These are phyloP conservation scores for Mycosarcoma mackinlayi DNA, from an alignment of 1,284 basidiomycete genomes.

Conservation along the genomic window DNA sequence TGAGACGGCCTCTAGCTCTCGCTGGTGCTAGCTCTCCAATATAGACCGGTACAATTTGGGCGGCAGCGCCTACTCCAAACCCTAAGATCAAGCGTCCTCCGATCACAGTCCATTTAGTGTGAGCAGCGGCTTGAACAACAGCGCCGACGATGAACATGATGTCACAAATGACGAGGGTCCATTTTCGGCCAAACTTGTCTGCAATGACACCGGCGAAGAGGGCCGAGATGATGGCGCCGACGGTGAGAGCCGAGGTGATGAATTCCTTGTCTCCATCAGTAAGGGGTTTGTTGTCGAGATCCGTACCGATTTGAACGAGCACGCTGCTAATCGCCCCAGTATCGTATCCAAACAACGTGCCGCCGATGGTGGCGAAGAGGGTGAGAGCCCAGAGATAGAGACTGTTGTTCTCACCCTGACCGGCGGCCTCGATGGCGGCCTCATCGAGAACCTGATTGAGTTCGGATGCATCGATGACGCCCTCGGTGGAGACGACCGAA, in stretches of 20 bases:
- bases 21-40: slow-evolving; percentile 69
- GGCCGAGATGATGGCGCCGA: slow-evolving; percentile 58
- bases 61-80: slow-evolving; percentile 67
- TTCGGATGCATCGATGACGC: slow-evolving; percentile 41
- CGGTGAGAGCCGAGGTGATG: slow-evolving; percentile 49
- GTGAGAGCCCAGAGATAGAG: slow-evolving; percentile 51
- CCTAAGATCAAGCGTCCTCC: slow-evolving; percentile 70
- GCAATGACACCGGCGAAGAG: slow-evolving; percentile 63
- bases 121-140: slow-evolving; percentile 67
- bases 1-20: slow-evolving; percentile 68
- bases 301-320: slow-evolving; percentile 43
- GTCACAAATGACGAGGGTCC: slow-evolving; percentile 59
- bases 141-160: slow-evolving; percentile 67
- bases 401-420: slow-evolving; percentile 41
- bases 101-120: slow-evolving; percentile 67
- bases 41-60: slow-evolving; percentile 68
- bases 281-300: slow-evolving; percentile 35
- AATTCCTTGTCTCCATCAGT: slow-evolving; percentile 51
- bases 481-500: slow-evolving; percentile 44
- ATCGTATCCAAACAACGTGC: slow-evolving; percentile 52
- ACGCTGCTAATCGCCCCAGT: slow-evolving; percentile 39
- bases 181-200: slow-evolving; percentile 69
- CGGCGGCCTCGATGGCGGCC: slow-evolving; percentile 53
- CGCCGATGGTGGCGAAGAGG: slow-evolving; percentile 47
- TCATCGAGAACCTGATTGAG: slow-evolving; percentile 47